Evolutionary conservation across 2,329 filamentous ascomycete genomes (phyloP).

Genomic region (Pyricularia grisea): DNA sequence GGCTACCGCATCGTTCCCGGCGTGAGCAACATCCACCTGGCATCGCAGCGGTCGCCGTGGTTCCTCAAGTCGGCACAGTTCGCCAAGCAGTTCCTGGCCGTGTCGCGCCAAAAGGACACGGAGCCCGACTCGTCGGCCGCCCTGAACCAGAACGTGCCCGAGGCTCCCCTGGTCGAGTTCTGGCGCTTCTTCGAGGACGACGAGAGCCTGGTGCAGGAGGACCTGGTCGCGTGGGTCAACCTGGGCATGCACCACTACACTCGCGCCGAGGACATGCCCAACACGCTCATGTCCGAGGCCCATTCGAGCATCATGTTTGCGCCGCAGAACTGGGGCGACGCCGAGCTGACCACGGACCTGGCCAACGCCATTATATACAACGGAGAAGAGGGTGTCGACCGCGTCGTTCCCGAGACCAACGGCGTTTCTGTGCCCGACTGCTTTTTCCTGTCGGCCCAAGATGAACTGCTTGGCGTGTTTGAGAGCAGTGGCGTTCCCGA

Average conservation of each 20-base stretch:
- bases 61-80: constrained; percentile 9
- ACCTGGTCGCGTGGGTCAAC: constrained; percentile 39
- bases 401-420: not conserved
- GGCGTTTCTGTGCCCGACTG: not conserved
- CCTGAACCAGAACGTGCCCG: constrained; percentile 21
- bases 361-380: constrained; percentile 2
- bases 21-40: constrained; percentile 24
- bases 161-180: constrained; percentile 30
- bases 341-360: constrained; percentile 1
- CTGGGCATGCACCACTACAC: constrained; percentile 42
- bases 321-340: constrained; percentile 18
- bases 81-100: constrained; percentile 23
- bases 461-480: not conserved
- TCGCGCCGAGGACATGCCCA: constrained; percentile 25
- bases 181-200: constrained; percentile 28
- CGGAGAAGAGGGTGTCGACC: not conserved
- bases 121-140: constrained; percentile 27
- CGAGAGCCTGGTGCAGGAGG: constrained; percentile 29
- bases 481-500: not conserved
- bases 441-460: not conserved
- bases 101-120: constrained; percentile 33
- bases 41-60: constrained; percentile 24
- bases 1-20: constrained; percentile 32
- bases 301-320: constrained; percentile 22
- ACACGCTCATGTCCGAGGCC: constrained; percentile 22